Evolutionary conservation across 2,329 filamentous ascomycete genomes (phyloP).

Genomic region (Monilinia vaccinii-corymbosi): DNA sequence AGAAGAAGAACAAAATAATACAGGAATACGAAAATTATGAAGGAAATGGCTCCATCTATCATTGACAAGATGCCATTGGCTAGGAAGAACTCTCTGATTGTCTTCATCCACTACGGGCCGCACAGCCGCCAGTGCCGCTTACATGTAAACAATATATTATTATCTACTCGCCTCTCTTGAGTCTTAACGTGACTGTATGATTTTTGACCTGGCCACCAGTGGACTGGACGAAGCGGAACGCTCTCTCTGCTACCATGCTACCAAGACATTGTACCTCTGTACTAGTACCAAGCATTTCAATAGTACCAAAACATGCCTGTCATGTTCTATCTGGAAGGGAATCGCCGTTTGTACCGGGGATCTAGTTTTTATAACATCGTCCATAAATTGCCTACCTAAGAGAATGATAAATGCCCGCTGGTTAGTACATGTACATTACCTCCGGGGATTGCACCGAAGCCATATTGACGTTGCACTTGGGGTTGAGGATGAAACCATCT

Average conservation of each 20-base stretch:
- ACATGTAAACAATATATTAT: background rate
- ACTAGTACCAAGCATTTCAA: background rate
- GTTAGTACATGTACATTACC: background rate
- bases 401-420: background rate
- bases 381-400: background rate
- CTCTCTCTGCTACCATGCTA: background rate
- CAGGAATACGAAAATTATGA: background rate
- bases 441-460: constrained; percentile 3
- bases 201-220: no score
- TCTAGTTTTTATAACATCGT: background rate
- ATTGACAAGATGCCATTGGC: background rate
- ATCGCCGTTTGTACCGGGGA: background rate
- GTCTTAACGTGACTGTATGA: no score
- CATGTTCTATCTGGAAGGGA: background rate
- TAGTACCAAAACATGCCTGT: background rate
- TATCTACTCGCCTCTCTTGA: background rate
- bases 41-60: background rate
- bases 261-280: background rate
- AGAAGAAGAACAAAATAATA: background rate
- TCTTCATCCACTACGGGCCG: background rate
- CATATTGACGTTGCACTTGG: background rate
- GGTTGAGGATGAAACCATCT: background rate
- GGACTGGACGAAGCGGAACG: constrained; percentile 6
- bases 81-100: background rate
- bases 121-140: background rate